Evolutionary conservation across 345 rosid species (phyloP).

Genomic region (Salix exigua): DNA sequence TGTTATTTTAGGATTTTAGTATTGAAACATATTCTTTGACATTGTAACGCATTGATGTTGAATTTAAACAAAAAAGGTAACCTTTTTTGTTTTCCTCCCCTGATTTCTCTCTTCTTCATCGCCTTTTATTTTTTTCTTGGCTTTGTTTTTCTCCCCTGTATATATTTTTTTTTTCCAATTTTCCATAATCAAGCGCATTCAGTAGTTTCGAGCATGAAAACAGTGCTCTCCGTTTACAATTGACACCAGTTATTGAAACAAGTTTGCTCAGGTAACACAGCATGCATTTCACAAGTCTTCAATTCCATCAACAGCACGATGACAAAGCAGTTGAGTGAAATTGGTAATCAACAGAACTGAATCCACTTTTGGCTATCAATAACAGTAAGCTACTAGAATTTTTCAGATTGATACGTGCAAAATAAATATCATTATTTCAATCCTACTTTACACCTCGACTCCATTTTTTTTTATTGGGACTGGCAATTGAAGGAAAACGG

Average conservation of each 20-base stretch:
- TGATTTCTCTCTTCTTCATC: too few relatives aligned
- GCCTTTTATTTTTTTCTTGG: too few relatives aligned
- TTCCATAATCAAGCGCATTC: neutral
- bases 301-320: neutral
- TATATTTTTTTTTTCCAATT: too few relatives aligned
- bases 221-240: neutral
- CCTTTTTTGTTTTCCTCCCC: too few relatives aligned
- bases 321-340: neutral
- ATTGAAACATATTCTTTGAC: too few relatives aligned
- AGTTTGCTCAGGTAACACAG: neutral
- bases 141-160: too few relatives aligned
- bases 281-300: neutral
- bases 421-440: conserved; percentile 19
- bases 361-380: neutral
- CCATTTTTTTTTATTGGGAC: neutral
- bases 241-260: neutral
- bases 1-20: too few relatives aligned
- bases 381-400: conserved; percentile 1
- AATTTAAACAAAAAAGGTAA: too few relatives aligned
- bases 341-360: neutral
- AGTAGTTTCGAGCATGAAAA: neutral
- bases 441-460: neutral
- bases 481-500: neutral
- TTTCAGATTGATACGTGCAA: conserved; percentile 1
- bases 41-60: too few relatives aligned